Base-by-base conservation (phyloP, 768 basidiomycete genomes). In the Russula olivacea region DNA sequence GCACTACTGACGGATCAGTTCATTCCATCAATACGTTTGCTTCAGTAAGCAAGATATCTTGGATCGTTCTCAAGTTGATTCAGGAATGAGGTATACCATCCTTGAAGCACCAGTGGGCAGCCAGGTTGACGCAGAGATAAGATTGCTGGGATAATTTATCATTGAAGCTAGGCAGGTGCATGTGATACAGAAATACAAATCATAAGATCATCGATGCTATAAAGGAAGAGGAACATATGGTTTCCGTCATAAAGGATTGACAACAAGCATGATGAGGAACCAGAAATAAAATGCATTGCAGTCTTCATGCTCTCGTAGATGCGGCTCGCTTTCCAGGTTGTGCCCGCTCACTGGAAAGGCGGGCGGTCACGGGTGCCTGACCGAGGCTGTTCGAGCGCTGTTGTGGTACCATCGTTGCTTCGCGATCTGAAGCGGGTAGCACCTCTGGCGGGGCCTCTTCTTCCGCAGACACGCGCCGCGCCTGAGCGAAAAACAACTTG, bases 401-500 rank as follows among this genome's bases (percentile, higher is more conserved):
- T 30, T 36, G 53, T 3, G 60, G 65, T 21, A 51, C 38, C n/a
- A 23, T 59, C 30, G 58, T 49, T n/a, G 23, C 4, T 25, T 60
- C 63, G 36, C 40, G 54, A 6, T 64, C 63, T 23, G 41, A 43
- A 14, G 66, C 66, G 19, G 67, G 67, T 2, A 59, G 61, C 19
- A 62, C 62, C 23, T 66, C 68, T 38, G 60, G 64, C 1, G 65
- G 58, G 32, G 69, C 55, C 15, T 60, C 66, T 34, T 74, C 77
- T 3, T 72, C 74, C 28, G 71, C 66, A 0, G 75, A 70, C 36
- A 82, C 68, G 69, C 82, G 79, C 32, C 88, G 81, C 0, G 91
- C 91, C 76, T 98, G 96, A 0, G 93, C 87, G 76, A 98, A 98
- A 77, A 96, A 97, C 9, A 98, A 74, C 69, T 82, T 84, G 23